Percentiles rank a stretch among this genome's conserved stretches.
Evolutionary conservation across 305 asterid genomes (phyloP).

Genomic region (Rubia occidens): DNA sequence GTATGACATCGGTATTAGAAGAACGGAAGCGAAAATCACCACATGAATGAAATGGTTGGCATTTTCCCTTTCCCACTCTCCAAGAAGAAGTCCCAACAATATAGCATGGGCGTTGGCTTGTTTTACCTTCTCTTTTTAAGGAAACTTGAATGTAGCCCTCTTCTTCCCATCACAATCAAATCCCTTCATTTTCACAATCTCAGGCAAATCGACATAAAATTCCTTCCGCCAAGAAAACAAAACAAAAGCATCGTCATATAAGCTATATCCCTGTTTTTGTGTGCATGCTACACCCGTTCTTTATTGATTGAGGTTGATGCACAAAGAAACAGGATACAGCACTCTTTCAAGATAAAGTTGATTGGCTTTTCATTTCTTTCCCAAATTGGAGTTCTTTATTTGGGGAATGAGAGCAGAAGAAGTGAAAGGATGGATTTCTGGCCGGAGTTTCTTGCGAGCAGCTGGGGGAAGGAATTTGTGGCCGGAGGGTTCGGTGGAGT

Average conservation of each 20-base stretch:
- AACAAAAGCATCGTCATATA: neutral
- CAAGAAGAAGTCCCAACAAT: constrained; percentile 12
- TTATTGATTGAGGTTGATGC: neutral
- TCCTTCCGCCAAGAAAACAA: neutral
- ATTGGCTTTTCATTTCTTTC: neutral
- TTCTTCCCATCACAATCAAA: neutral
- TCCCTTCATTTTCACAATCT: neutral
- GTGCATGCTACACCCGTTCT: neutral
- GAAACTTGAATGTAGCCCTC: neutral
- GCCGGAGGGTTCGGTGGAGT: constrained; percentile 82
- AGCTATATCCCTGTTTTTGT: neutral
- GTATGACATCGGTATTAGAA: too few species aligned
- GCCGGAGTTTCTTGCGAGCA: constrained; percentile 53
- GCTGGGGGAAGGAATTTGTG: constrained; percentile 70
- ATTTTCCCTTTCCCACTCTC: neutral
- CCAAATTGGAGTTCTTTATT: neutral
- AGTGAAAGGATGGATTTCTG: constrained; percentile 53
- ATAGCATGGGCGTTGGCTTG: constrained; percentile 10
- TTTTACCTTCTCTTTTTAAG: constrained; percentile 4
- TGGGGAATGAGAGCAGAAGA: constrained; percentile 17
- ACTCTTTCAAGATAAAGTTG: neutral
- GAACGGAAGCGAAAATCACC: neutral
- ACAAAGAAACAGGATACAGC: neutral
- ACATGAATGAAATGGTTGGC: constrained; percentile 11
- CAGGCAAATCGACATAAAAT: neutral